These are phyloP conservation scores for Aurantiochytrium sp. DNA, from an alignment of 108 stramenopile genomes.

Conservation along the genomic window DNA sequence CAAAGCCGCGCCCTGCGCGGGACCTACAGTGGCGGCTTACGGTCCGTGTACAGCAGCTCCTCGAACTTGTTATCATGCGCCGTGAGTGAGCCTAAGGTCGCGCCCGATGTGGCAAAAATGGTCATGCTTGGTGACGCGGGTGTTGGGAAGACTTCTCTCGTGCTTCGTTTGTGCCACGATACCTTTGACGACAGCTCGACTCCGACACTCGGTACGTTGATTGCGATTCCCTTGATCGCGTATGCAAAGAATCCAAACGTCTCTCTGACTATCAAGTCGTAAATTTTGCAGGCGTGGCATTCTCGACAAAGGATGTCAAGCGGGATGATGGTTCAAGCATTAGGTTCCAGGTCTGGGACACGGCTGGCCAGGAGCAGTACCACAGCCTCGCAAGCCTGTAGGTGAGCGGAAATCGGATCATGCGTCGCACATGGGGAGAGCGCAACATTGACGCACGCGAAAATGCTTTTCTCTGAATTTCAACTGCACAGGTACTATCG, in stretches of 20 bases:
- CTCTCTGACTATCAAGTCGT: background rate
- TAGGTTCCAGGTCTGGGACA: conserved; percentile 43
- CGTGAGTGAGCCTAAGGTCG: too few relatives aligned
- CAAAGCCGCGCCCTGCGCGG: background rate
- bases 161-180: conserved; percentile 15
- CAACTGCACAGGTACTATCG: conserved; percentile 34
- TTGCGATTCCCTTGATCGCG: too few relatives aligned
- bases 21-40: background rate
- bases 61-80: background rate
- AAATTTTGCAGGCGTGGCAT: background rate
- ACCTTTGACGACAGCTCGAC: background rate
- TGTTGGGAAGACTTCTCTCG: conserved; percentile 29
- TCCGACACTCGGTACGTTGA: conserved; percentile 2
- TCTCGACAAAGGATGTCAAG: background rate
- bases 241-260: too few relatives aligned
- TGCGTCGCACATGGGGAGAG: too few relatives aligned
- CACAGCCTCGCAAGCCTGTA: conserved; percentile 27
- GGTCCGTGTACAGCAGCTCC: background rate
- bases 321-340: background rate
- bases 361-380: conserved; percentile 42
- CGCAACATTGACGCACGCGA: too few relatives aligned
- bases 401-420: background rate
- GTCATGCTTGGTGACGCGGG: conserved; percentile 36
- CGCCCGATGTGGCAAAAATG: background rate
- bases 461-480: background rate